Evolutionary conservation across 352 stramenopile species (phyloP).

Genomic region (Thraustochytrium striatum): DNA sequence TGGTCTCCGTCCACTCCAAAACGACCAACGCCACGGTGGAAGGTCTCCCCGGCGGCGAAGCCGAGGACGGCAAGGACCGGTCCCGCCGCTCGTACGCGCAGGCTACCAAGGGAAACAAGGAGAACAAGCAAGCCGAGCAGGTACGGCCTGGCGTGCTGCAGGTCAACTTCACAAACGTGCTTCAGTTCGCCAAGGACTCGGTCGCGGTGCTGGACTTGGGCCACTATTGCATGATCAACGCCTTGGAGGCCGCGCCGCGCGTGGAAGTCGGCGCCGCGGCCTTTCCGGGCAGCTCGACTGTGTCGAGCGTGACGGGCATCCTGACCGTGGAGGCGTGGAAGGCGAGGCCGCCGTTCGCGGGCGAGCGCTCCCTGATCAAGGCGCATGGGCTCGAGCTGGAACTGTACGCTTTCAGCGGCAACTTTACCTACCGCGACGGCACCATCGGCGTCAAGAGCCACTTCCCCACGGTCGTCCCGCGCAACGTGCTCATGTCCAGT

Average conservation of each 20-base stretch:
- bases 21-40: constrained; percentile 24
- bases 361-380: constrained; percentile 47
- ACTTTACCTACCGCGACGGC: constrained; percentile 38
- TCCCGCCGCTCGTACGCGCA: neutral
- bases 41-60: neutral
- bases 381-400: constrained; percentile 40
- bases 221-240: constrained; percentile 39
- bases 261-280: neutral
- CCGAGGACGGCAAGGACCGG: neutral
- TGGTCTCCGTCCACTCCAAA: constrained; percentile 33
- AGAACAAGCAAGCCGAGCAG: neutral
- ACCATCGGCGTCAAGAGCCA: constrained; percentile 44
- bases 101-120: neutral
- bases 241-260: neutral
- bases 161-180: constrained; percentile 30
- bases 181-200: constrained; percentile 14
- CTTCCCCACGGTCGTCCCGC: constrained; percentile 57
- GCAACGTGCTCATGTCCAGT: constrained; percentile 67
- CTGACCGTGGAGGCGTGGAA: constrained; percentile 42
- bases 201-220: constrained; percentile 31
- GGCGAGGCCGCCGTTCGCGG: constrained; percentile 7
- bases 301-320: constrained; percentile 10
- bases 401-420: constrained; percentile 44
- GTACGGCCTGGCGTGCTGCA: neutral
- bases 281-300: no score